phyloP scores from a whole-genome alignment of 768 basidiomycete species.

The Termitomyces sp. region DNA sequence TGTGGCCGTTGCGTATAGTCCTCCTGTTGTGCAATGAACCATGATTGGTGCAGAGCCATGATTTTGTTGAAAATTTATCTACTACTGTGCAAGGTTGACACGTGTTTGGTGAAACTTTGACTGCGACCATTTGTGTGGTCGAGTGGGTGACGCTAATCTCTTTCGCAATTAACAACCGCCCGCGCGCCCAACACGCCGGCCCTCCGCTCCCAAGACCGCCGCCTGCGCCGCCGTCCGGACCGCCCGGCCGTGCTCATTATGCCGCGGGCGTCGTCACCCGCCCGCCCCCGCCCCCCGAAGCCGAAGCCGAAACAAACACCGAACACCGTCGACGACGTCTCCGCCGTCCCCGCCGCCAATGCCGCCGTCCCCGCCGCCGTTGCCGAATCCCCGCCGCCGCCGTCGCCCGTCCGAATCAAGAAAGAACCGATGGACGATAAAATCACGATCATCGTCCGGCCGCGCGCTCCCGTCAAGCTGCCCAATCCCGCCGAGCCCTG shows the following conservation, averaged over 20 bases:
- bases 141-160: too few relatives aligned
- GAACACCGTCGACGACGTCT: too few relatives aligned
- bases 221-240: slow-evolving; percentile 8
- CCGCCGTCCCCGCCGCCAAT: background rate
- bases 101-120: slow-evolving; percentile 1
- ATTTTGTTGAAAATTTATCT: too few relatives aligned
- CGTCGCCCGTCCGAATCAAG: background rate
- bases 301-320: background rate
- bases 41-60: too few relatives aligned
- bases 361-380: background rate
- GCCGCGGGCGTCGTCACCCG: background rate
- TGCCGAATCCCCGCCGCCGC: background rate
- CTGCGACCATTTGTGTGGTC: background rate
- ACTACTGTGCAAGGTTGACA: too few relatives aligned
- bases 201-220: slow-evolving; percentile 8
- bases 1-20: too few relatives aligned
- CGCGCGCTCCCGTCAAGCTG: background rate
- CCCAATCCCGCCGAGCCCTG: slow-evolving; percentile 19
- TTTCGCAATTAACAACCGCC: too few relatives aligned
- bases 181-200: slow-evolving; percentile 7
- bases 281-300: slow-evolving; percentile 3
- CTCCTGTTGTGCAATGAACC: too few relatives aligned
- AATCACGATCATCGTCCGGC: background rate
- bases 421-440: background rate
- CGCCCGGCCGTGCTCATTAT: slow-evolving; percentile 1